A percentile compares a stretch with the other conserved stretches of the same genome.
Conservation (phyloP, 148 eudicot species). For the Camellia lanceoleosa region DNA sequence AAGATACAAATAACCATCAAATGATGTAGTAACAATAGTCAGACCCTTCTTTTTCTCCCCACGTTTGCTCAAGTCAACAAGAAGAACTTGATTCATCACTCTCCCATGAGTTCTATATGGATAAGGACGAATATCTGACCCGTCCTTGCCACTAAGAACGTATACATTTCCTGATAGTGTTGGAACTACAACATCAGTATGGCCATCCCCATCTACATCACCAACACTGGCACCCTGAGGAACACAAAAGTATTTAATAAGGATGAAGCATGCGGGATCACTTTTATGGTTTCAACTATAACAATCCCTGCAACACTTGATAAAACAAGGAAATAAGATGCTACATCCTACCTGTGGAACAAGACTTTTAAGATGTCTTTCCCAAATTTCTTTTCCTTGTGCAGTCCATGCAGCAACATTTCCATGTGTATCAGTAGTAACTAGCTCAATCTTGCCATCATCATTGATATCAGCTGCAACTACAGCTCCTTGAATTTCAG, state of each 20-base stretch:
- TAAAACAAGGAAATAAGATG: constrained; percentile 13
- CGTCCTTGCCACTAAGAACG: constrained; percentile 93
- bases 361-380: constrained; percentile 83
- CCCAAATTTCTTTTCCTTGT: constrained; percentile 96
- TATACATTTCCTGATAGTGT: constrained; percentile 87
- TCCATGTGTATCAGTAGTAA: constrained; percentile 92
- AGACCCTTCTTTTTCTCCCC: constrained; percentile 88
- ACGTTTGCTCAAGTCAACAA: constrained; percentile 81
- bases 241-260: background rate
- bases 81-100: constrained; percentile 93
- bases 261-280: background rate
- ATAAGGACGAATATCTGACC: constrained; percentile 76
- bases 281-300: background rate
- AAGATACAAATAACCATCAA: constrained; percentile 95
- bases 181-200: constrained; percentile 88
- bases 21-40: constrained; percentile 86
- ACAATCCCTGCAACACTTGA: background rate
- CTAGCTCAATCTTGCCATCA: constrained; percentile 93
- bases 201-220: constrained; percentile 98
- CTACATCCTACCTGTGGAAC: constrained; percentile 68
- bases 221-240: constrained; percentile 81
- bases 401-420: constrained; percentile 99
- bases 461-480: constrained; percentile 96
- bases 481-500: constrained; percentile 94
- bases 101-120: constrained; percentile 98